Conservation (phyloP, 1,139 yeast genomes). For the Candida sojae region DNA sequence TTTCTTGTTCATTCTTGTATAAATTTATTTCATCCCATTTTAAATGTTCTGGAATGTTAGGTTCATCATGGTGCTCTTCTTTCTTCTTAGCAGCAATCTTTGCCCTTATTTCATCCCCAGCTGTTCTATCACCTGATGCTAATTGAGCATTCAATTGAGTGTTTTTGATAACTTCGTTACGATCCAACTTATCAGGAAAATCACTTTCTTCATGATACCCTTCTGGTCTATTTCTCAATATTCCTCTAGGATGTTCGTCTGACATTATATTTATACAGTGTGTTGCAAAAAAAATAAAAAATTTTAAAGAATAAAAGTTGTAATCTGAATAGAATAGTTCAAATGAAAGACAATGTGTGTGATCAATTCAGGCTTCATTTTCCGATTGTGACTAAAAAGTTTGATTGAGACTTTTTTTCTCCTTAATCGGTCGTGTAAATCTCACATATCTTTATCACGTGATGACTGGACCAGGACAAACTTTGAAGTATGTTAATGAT, state of each 20-base stretch:
- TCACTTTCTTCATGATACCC: conserved; percentile 14
- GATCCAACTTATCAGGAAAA: conserved; percentile 31
- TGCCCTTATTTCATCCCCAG: conserved; percentile 44
- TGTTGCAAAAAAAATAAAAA: background rate
- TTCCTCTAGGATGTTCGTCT: conserved; percentile 39
- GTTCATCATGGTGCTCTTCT: conserved; percentile 9
- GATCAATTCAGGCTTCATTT: background rate
- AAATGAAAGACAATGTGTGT: background rate
- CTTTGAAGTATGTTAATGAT: no score
- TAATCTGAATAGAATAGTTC: background rate
- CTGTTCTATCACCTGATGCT: conserved; percentile 25
- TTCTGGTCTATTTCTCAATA: conserved; percentile 39
- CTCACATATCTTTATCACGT: no score
- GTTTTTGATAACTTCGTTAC: conserved; percentile 47
- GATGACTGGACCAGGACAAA: no score
- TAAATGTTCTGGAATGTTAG: conserved; percentile 31
- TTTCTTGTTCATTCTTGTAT: conserved; percentile 66
- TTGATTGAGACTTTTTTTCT: no score
- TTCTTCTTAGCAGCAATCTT: conserved; percentile 30
- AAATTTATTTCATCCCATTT: conserved; percentile 78
- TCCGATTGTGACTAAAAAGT: no score
- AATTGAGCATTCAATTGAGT: conserved; percentile 44
- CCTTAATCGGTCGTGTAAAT: no score
- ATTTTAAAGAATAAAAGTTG: background rate
- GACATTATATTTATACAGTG: conserved; percentile 16